phyloP scores from a whole-genome alignment of 2,329 filamentous ascomycete genomes.

The Plectosphaerella cucumerina region DNA sequence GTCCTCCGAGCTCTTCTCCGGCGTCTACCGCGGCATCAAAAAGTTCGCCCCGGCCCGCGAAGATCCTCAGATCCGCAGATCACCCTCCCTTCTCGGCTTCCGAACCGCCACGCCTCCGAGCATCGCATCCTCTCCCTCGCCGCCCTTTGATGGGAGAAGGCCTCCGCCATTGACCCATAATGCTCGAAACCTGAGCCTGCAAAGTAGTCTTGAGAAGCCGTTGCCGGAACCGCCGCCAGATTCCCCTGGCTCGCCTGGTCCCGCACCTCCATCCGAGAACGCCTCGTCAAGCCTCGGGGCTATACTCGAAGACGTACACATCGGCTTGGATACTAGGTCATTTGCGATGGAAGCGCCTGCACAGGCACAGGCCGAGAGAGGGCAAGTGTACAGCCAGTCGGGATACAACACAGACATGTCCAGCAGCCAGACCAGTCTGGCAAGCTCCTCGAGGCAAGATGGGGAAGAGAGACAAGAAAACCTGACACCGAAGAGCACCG shows the following conservation, averaged over 20 bases:
- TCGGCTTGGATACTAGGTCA: conserved; percentile 37
- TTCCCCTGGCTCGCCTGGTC: conserved; percentile 9
- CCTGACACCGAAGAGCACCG: conserved; percentile 47
- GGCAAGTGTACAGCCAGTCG: conserved; percentile 32
- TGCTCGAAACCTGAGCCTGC: conserved; percentile 50
- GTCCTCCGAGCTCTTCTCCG: conserved; percentile 45
- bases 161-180: conserved; percentile 29
- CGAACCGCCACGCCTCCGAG: conserved; percentile 24
- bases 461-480: conserved; percentile 41
- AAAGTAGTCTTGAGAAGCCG: conserved; percentile 55
- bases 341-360: conserved; percentile 47
- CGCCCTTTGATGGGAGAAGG: conserved; percentile 14
- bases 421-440: conserved; percentile 14
- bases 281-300: conserved; percentile 22
- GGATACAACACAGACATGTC: conserved; percentile 32
- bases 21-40: conserved; percentile 48
- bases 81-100: conserved; percentile 37
- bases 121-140: conserved; percentile 20
- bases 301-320: conserved; percentile 22
- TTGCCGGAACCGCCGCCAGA: conserved; percentile 45
- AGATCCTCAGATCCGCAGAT: conserved; percentile 36
- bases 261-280: conserved; percentile 28
- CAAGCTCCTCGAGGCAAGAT: conserved; percentile 28
- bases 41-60: conserved; percentile 40
- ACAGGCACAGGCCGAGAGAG: conserved; percentile 23